Base-by-base conservation (phyloP, 192 early-diverging fungal genomes). In the Rhizophagus clarus region DNA sequence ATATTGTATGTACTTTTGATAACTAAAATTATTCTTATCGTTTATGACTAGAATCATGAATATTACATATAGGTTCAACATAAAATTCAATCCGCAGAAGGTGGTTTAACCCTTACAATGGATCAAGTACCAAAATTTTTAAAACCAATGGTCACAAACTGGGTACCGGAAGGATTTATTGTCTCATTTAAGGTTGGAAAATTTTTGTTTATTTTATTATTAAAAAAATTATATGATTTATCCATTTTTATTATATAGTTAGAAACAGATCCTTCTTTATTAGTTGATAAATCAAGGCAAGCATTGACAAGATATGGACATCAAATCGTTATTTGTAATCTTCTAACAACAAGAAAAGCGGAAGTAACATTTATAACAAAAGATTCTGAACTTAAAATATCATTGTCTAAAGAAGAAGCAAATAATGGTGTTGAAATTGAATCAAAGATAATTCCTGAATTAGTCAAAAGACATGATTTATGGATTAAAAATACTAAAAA, bases 81-180 rank as follows among this genome's bases (percentile, higher is more conserved):
- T 87, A 99, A 99, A 86, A 99, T 99, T 71, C 98, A 99, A 83
- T 97, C 96, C 7, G 87, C 90, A 3, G 91, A 89, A 17, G 98
- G 97, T 61, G 90, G 85, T n/a, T 84, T 99, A 77, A 93, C 92
- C 0, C 84, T 99, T 76, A 88, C 89, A 10, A 90, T 99, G 82
- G 97, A 99, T 79, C 97, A 97, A 82, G 98, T 99, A 4, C 98
- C 98, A 70, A 99, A 99, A 81, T 94, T 99, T 68, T 85, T 99
- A 71, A 89, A 92, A 20, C 98, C 98, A 2, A 85, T 99, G 24
- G 97, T 99, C 20, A 94, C 92, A 51, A 90, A 94, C 67, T 99
- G 98, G 98, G 96, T 94, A 0, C 88, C 88, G n/a, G 67, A 83
- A 32, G 94, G 94, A 7, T 95, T 95, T 80, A 95, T 97, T 81